Base-by-base conservation (phyloP, 2,329 filamentous ascomycete genomes). In the Lizonia empirigonia region DNA sequence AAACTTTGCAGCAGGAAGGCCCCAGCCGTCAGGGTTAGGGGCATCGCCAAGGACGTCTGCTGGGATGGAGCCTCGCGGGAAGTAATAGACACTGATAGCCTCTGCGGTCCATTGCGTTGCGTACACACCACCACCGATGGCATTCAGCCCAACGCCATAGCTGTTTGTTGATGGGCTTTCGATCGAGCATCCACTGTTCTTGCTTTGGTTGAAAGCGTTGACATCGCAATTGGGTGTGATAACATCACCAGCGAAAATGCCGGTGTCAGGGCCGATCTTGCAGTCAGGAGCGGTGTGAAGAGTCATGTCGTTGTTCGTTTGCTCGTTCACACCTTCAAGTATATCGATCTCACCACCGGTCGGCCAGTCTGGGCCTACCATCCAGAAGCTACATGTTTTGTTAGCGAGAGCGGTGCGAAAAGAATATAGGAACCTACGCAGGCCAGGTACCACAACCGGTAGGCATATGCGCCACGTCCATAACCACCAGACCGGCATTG, bases 51-150 rank as follows among this genome's bases (percentile, higher is more conserved):
- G 66, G 53, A 90, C 84, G 69, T 92, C 86, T 3, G 72, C 63
- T 1, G 89, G 90, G 51, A 92, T 83, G 12, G 70, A 69, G 56
- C 71, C 72, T n/a, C 89, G 86, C 0, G 86, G 79, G 75, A 96
- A 97, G 80, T 90, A 93, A 84, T 86, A 97, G 58, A 96, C 80
- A 32, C 81, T 81, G 71, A 97, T 94, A 56, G 79, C 79, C 0
- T 81, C 69, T 23, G 81, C 80, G 2, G 87, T 90, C 89, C 91
- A 96, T 53, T 75, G 65, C 12, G 74, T 77, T 16, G 76, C 78
- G 57, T 76, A 80, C 36, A 80, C 74, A 39, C 73, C 77, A 41
- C 78, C 78, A 20, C 64, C 63, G 45, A 71, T 74, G 12, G 58
- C 45, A 64, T 81, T 88, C 71, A 87, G 82, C 0, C 70, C 76